A percentile compares a stretch with the other conserved stretches of the same genome.
These are phyloP conservation scores for Viola odorata DNA, from an alignment of 345 rosid genomes.

Conservation along the genomic window DNA sequence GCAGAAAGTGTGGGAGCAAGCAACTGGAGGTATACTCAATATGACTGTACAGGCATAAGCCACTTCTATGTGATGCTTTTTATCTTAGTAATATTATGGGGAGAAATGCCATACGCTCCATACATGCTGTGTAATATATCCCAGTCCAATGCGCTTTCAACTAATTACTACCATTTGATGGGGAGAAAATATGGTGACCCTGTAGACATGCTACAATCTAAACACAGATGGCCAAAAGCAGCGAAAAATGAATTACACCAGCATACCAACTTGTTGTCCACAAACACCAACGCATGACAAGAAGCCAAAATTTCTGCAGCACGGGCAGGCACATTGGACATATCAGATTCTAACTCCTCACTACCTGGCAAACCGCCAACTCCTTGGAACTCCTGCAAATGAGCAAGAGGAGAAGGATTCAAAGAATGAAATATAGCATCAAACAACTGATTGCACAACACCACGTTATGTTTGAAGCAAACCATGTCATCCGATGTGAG, in stretches of 20 bases:
- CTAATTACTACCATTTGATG: too few relatives aligned
- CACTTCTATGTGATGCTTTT: too few relatives aligned
- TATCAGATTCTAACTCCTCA: conserved; percentile 72
- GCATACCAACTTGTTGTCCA: conserved; percentile 91
- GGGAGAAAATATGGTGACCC: too few relatives aligned
- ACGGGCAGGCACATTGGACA: conserved; percentile 67
- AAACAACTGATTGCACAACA: conserved; percentile 7
- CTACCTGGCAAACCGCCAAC: conserved; percentile 62
- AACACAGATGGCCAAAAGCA: too few relatives aligned
- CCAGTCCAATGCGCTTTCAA: too few relatives aligned
- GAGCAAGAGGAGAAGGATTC: conserved; percentile 11
- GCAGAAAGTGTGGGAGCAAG: too few relatives aligned
- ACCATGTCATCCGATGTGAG: conserved; percentile 99
- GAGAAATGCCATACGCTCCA: too few relatives aligned
- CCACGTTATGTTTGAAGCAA: conserved; percentile 18
- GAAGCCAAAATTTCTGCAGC: conserved; percentile 90
- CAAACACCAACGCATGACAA: conserved; percentile 98
- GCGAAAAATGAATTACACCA: neutral
- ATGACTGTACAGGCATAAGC: too few relatives aligned
- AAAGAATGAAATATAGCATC: conserved; percentile 8
- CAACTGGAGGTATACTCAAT: too few relatives aligned
- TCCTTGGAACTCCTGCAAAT: conserved; percentile 75
- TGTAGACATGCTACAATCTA: too few relatives aligned
- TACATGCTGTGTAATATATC: too few relatives aligned
- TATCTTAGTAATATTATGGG: too few relatives aligned